phyloP scores from a whole-genome alignment of 345 rosid species.

The Gossypium australe region DNA sequence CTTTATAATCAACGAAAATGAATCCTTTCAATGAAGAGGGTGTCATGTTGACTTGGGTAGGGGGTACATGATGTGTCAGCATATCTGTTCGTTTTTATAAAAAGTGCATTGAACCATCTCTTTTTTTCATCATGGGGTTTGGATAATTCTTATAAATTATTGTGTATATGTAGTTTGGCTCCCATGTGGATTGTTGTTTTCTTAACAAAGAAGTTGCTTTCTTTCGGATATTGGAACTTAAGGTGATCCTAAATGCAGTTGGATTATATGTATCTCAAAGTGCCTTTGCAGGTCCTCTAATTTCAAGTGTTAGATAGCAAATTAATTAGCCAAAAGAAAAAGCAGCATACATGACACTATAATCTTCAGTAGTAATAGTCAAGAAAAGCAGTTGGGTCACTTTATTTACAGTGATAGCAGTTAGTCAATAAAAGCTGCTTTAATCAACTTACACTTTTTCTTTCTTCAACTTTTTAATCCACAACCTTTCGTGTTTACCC shows the following conservation, averaged over 20 bases:
- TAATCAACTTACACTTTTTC: neutral
- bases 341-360: neutral
- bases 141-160: neutral
- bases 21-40: slow-evolving; percentile 2
- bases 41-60: slow-evolving; percentile 24
- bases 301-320: neutral
- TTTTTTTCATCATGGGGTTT: slow-evolving; percentile 10
- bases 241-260: neutral
- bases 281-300: neutral
- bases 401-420: neutral
- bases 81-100: slow-evolving; percentile 11
- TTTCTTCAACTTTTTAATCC: neutral
- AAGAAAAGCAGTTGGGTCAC: neutral
- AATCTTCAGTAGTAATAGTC: neutral
- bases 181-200: slow-evolving; percentile 27
- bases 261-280: neutral
- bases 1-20: neutral
- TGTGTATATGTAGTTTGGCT: neutral
- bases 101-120: slow-evolving; percentile 8
- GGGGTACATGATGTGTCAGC: slow-evolving; percentile 31
- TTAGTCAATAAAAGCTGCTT: neutral
- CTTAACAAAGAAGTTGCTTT: slow-evolving; percentile 14
- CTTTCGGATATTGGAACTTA: neutral
- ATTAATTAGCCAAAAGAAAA: too few relatives aligned
- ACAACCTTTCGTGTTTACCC: neutral